Conservation (phyloP, 345 rosid species). For the Populus ilicifolia region DNA sequence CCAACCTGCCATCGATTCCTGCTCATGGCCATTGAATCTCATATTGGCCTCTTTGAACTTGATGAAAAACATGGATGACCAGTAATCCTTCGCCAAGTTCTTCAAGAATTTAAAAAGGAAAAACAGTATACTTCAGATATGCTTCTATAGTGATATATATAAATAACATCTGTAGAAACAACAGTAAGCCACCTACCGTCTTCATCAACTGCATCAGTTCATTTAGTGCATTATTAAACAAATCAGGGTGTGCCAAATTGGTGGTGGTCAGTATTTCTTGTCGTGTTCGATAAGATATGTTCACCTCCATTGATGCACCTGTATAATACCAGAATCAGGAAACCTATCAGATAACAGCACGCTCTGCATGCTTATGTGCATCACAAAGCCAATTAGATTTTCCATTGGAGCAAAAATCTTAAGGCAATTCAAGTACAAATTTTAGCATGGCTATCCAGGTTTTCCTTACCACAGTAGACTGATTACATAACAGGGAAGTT, state of each 20-base stretch:
- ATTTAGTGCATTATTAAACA: constrained; percentile 61
- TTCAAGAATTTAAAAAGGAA: constrained; percentile 17
- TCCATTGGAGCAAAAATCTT: too few relatives aligned
- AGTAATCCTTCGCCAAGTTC: constrained; percentile 56
- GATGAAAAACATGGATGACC: constrained; percentile 21
- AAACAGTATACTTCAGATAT: not conserved
- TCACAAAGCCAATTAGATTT: too few relatives aligned
- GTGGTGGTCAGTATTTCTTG: constrained; percentile 67
- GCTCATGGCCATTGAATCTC: constrained; percentile 37
- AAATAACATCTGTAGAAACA: not conserved
- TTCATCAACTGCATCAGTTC: constrained; percentile 82
- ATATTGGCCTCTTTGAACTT: constrained; percentile 64
- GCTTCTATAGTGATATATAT: not conserved
- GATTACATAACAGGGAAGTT: too few relatives aligned
- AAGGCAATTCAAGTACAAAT: too few relatives aligned
- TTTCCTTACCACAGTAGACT: too few relatives aligned
- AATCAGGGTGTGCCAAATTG: constrained; percentile 55
- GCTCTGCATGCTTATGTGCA: too few relatives aligned
- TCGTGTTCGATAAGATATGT: constrained; percentile 65
- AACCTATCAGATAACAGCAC: not conserved
- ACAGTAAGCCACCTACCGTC: constrained; percentile 39
- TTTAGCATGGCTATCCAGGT: too few relatives aligned
- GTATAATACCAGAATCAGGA: constrained; percentile 8
- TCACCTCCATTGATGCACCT: constrained; percentile 89
- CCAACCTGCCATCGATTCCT: constrained; percentile 52